phyloP scores from a whole-genome alignment of 148 eudicot genomes.

The Mesembryanthemum crystallinum region DNA sequence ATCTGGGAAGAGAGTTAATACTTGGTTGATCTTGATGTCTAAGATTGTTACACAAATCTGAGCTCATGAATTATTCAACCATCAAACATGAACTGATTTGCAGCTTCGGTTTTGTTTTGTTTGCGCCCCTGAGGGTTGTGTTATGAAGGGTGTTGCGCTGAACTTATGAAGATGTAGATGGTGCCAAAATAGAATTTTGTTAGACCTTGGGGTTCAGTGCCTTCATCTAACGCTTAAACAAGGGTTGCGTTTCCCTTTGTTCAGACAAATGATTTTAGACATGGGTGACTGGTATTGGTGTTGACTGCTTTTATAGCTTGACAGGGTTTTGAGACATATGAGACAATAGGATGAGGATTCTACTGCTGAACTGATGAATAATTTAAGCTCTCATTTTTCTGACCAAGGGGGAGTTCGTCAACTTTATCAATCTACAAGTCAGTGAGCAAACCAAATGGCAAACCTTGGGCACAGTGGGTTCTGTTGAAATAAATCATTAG shows the following conservation, averaged over 20 bases:
- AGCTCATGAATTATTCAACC: background rate
- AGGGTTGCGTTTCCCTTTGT: background rate
- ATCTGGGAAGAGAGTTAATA: too few species aligned
- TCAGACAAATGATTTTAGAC: too few species aligned
- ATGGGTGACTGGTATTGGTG: background rate
- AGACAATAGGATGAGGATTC: background rate
- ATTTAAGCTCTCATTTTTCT: background rate
- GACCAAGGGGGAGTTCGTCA: background rate
- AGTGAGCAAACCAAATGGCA: background rate
- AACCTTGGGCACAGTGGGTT: too few species aligned
- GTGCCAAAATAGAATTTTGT: too few species aligned
- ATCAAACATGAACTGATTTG: too few species aligned
- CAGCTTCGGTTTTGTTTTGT: too few species aligned
- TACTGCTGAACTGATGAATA: background rate
- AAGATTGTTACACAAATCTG: background rate
- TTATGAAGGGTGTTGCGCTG: too few species aligned
- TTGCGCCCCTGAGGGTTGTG: too few species aligned
- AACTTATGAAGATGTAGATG: too few species aligned
- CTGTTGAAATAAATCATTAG: too few species aligned
- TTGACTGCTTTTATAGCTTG: background rate
- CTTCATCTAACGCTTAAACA: background rate
- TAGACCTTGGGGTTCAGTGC: background rate
- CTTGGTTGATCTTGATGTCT: background rate
- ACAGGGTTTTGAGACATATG: background rate
- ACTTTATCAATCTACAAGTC: background rate